Conservation (phyloP, 768 basidiomycete species). For the Suillus americanus region DNA sequence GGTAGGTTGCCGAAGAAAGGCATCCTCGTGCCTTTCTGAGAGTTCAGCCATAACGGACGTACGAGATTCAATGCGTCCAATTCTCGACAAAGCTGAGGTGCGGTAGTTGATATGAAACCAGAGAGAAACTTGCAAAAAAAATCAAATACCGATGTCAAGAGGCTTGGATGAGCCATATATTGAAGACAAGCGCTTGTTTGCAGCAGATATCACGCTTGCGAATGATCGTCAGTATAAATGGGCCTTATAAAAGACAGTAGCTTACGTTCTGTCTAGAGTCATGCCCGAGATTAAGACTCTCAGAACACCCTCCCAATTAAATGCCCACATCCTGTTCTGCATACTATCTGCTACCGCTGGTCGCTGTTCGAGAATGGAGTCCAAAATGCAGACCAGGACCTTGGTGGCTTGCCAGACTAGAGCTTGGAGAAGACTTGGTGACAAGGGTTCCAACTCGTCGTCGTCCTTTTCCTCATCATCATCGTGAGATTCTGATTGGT, state of each 20-base stretch:
- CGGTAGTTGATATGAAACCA: background rate
- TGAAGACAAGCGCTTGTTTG: slow-evolving; percentile 28
- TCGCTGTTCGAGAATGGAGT: slow-evolving; percentile 52
- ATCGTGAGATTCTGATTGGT: slow-evolving; percentile 17
- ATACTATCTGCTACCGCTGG: slow-evolving; percentile 56
- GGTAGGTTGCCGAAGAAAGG: slow-evolving; percentile 8
- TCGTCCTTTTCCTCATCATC: slow-evolving; percentile 23
- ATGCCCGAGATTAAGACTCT: slow-evolving; percentile 47
- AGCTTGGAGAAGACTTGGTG: slow-evolving; percentile 28
- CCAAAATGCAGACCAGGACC: slow-evolving; percentile 52
- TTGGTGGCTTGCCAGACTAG: slow-evolving; percentile 44
- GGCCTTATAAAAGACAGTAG: slow-evolving; percentile 6
- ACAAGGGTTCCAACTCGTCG: slow-evolving; percentile 32
- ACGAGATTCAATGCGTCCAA: background rate
- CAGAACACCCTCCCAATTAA: slow-evolving; percentile 66
- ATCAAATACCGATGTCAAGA: slow-evolving; percentile 2
- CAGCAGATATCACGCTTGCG: slow-evolving; percentile 23
- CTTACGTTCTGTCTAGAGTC: slow-evolving; percentile 29
- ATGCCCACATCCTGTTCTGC: slow-evolving; percentile 62
- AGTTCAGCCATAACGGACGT: background rate
- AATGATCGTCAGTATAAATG: slow-evolving; percentile 8
- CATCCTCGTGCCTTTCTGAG: background rate
- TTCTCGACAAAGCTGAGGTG: background rate
- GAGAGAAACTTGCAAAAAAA: background rate
- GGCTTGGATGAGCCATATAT: slow-evolving; percentile 27